Conservation (phyloP, 2,329 filamentous ascomycete species). For the Hypoxylon sp. region DNA sequence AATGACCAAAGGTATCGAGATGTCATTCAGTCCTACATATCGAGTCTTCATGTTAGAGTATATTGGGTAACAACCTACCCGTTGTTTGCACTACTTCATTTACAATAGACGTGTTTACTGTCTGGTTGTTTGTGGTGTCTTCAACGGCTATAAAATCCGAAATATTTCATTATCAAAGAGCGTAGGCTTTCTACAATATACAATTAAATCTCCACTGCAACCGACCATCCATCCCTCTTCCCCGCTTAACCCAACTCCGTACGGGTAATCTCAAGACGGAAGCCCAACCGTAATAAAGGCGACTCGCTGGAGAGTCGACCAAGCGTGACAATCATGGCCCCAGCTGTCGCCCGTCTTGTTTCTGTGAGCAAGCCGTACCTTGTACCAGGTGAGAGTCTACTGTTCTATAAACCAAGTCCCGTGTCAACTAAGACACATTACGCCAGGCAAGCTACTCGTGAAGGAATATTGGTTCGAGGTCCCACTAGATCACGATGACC, state of each 20-base stretch:
- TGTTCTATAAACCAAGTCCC: background rate
- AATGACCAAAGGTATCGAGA: background rate
- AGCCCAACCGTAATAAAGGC: background rate
- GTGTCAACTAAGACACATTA: slow-evolving; percentile 29
- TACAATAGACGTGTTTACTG: background rate
- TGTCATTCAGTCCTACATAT: background rate
- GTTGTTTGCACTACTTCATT: background rate
- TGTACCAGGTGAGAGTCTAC: slow-evolving; percentile 52
- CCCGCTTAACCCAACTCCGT: slow-evolving; percentile 29
- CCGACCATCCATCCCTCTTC: slow-evolving; percentile 26
- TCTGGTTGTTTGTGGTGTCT: background rate
- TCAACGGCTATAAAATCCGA: background rate
- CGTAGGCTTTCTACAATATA: slow-evolving; percentile 1
- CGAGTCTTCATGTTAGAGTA: background rate
- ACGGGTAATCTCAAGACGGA: slow-evolving; percentile 11
- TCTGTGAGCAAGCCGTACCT: slow-evolving; percentile 60
- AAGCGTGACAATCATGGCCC: slow-evolving; percentile 40
- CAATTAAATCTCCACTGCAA: slow-evolving; percentile 25
- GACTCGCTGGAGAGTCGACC: background rate
- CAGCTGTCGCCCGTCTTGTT: slow-evolving; percentile 51
- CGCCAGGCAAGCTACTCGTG: slow-evolving; percentile 77
- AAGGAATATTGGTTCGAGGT: slow-evolving; percentile 91
- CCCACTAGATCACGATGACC: slow-evolving; percentile 81
- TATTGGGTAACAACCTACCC: background rate
- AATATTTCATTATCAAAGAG: background rate